These are phyloP conservation scores for Alternaria atra DNA, from an alignment of 2,329 filamentous ascomycete species.

Conservation along the genomic window DNA sequence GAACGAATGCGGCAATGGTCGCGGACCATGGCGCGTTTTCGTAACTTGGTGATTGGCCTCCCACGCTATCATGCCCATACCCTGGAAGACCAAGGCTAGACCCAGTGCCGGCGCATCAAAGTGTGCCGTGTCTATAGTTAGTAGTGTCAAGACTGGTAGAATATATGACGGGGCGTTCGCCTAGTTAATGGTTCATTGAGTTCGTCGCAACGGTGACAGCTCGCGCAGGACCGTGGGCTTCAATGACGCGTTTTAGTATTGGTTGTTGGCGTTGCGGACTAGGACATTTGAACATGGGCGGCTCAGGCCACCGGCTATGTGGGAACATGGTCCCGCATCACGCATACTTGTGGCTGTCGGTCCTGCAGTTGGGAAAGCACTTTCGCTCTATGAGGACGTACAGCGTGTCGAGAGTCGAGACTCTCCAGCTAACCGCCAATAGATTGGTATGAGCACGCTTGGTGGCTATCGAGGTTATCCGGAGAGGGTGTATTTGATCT, in stretches of 20 bases:
- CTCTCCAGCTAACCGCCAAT: not conserved
- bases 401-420: not conserved
- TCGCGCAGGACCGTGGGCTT: not conserved
- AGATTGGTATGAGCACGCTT: not conserved
- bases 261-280: not conserved
- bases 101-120: constrained; percentile 1
- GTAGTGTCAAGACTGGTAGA: not conserved
- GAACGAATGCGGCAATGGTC: constrained; percentile 16
- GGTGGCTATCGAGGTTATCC: not conserved
- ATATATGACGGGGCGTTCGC: constrained; percentile 5
- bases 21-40: constrained; percentile 6
- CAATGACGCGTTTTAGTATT: not conserved
- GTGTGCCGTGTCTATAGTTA: constrained; percentile 15
- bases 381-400: not conserved
- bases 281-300: not conserved
- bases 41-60: constrained; percentile 11
- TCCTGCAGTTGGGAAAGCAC: not conserved
- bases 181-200: not conserved
- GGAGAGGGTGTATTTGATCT: not conserved
- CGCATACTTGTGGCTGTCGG: not conserved
- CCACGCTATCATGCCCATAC: constrained; percentile 8
- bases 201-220: not conserved
- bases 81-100: constrained; percentile 3
- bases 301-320: not conserved
- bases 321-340: not conserved